Conservation (phyloP, 352 stramenopile genomes). For the Peronosclerospora sorghi region DNA sequence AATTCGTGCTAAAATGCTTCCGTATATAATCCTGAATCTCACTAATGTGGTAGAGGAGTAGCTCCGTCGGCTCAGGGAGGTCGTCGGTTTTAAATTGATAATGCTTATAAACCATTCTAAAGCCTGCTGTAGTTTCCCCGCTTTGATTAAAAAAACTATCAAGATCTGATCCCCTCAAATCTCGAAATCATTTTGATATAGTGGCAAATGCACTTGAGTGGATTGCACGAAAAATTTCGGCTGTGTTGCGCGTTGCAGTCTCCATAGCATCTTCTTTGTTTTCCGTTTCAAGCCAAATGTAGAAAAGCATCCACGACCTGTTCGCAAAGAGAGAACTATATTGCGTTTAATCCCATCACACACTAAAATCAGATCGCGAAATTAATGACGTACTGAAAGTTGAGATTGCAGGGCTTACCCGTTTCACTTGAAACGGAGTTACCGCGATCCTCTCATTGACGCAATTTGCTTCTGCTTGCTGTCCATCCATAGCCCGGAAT, state of each 20-base stretch:
- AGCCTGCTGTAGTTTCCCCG: conserved; percentile 42
- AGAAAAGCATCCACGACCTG: too few species aligned
- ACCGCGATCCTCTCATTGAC: too few species aligned
- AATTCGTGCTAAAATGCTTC: conserved; percentile 40
- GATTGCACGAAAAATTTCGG: conserved; percentile 41
- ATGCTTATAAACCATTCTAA: conserved; percentile 59
- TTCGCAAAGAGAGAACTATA: too few species aligned
- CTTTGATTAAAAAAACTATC: conserved; percentile 33
- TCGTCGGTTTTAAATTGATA: conserved; percentile 27
- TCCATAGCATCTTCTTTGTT: conserved; percentile 48
- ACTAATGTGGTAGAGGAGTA: conserved; percentile 44
- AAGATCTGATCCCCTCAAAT: conserved; percentile 31
- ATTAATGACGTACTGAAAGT: too few species aligned
- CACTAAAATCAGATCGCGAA: too few species aligned
- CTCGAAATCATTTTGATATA: conserved; percentile 44
- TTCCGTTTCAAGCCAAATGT: too few species aligned
- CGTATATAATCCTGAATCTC: conserved; percentile 63
- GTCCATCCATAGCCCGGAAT: too few species aligned
- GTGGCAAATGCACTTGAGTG: conserved; percentile 30
- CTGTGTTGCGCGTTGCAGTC: conserved; percentile 49
- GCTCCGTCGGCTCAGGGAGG: conserved; percentile 43
- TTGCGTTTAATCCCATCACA: too few species aligned
- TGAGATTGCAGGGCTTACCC: too few species aligned
- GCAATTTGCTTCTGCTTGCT: too few species aligned
- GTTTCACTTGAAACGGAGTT: too few species aligned